A percentile compares a stretch with the other conserved stretches of the same genome.
Conservation (phyloP, 768 basidiomycete species). For the Brasilioporus rufonigricans region DNA sequence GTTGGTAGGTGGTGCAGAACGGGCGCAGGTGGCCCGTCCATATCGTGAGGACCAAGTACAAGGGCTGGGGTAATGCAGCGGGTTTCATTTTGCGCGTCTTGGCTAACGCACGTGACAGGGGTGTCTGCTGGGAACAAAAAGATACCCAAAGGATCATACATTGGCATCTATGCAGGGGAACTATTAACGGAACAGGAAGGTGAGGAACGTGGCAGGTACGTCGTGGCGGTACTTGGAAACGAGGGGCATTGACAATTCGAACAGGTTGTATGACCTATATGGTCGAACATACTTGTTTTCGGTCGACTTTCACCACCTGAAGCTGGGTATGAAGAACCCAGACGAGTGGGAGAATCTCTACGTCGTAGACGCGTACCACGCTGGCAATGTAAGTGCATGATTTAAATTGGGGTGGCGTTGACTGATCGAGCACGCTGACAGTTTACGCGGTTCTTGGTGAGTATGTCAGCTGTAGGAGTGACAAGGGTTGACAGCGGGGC, state of each 20-base stretch:
- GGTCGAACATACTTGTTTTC: slow-evolving; percentile 83
- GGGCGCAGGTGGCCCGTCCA: slow-evolving; percentile 64
- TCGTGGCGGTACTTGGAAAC: background rate
- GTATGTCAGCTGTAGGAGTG: slow-evolving; percentile 19
- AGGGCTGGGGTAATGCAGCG: slow-evolving; percentile 76
- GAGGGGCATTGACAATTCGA: background rate
- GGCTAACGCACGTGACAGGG: slow-evolving; percentile 40
- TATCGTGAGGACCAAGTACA: slow-evolving; percentile 67
- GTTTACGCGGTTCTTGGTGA: slow-evolving; percentile 90
- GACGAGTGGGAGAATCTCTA: slow-evolving; percentile 39
- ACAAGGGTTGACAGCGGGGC: background rate
- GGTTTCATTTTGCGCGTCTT: background rate
- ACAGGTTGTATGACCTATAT: slow-evolving; percentile 69
- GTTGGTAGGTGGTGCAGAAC: slow-evolving; percentile 71
- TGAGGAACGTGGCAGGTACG: slow-evolving; percentile 66
- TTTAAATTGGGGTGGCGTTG: background rate
- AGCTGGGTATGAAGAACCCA: slow-evolving; percentile 26
- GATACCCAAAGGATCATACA: slow-evolving; percentile 66
- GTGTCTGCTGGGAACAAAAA: slow-evolving; percentile 64
- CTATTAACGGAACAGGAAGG: slow-evolving; percentile 66
- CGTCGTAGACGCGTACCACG: slow-evolving; percentile 84
- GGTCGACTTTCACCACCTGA: slow-evolving; percentile 73
- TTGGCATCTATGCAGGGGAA: slow-evolving; percentile 88
- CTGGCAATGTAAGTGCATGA: slow-evolving; percentile 66
- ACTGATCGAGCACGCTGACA: slow-evolving; percentile 29